Evolutionary conservation across 441 rosid species (phyloP), one percentile per base, ranked within the genome.

Genomic region (Mallotus repandus): DNA sequence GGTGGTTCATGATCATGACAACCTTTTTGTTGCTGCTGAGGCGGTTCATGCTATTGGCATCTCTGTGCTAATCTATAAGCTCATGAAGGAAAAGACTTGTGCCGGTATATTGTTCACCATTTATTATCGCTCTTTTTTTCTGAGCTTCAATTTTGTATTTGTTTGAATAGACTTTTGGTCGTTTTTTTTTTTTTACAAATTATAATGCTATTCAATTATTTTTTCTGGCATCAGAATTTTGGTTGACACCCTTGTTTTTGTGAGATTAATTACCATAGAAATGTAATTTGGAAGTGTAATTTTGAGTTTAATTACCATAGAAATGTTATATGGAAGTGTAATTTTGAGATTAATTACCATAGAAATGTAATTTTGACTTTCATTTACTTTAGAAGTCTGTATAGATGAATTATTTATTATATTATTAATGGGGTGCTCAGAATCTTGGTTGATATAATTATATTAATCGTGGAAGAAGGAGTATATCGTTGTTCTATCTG

Each of bases 11-110:
- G 97, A 93, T 68, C 99, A 29, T 29, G 32, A 3, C 3, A 3
- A 3, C 70, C 97, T 96, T 75, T 96, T 91, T 72, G 98, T 91
- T 19, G 97, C 96, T 35, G 93, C 99, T 9, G 97, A 96, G 87
- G 91, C 96, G 35, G 92, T 93, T 45, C 99, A 96, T 86, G 87
- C 94, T 58, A 78, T 90, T 43, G 99, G 98, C 74, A 96, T 96
- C 77, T 87, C 89, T 70, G 97, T 91, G 67, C 89, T 96, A 35
- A 91, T 93, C 25, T 96, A 93, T 84, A 89, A 91, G 82, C 97
- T 96, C 77, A 90, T 78, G 77, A 93, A 89, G 82, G 97, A 96
- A 82, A 93, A 86, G 82, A 90, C 97, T 60, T 93, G 98, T 76
- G 96, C 98, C 15, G 97, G 98, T 93, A 58, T 32, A 64, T n/a